Evolutionary conservation across 129 eudicot species (phyloP).

Genomic region (Chrysanthemum seticuspe): DNA sequence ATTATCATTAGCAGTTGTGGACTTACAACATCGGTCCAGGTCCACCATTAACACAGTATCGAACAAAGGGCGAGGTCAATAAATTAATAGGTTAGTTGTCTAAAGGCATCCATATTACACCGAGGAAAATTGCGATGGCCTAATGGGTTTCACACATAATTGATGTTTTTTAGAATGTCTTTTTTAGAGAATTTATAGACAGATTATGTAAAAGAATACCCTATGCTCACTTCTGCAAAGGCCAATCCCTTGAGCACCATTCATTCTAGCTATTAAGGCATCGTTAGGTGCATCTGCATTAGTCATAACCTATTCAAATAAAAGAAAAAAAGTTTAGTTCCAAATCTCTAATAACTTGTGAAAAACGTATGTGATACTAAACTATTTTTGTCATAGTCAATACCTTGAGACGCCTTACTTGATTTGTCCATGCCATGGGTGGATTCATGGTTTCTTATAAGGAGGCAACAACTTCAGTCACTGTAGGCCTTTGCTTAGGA

Average conservation of each 20-base stretch:
- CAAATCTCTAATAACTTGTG: background rate
- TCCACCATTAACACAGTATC: too few relatives aligned
- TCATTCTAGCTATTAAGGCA: conserved; percentile 81
- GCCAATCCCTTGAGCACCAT: conserved; percentile 99
- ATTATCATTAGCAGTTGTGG: too few relatives aligned
- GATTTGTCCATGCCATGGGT: conserved; percentile 89
- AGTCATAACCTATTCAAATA: too few relatives aligned
- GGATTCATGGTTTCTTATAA: conserved; percentile 45
- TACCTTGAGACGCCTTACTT: conserved; percentile 78
- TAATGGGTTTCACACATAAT: too few relatives aligned
- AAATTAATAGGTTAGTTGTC: too few relatives aligned
- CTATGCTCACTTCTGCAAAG: conserved; percentile 97
- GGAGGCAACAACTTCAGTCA: conserved; percentile 52
- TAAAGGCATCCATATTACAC: too few relatives aligned
- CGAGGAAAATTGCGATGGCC: too few relatives aligned
- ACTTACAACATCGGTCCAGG: too few relatives aligned
- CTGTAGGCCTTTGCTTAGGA: conserved; percentile 54
- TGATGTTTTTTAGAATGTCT: too few relatives aligned
- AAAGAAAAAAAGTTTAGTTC: too few relatives aligned
- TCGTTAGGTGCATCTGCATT: conserved; percentile 98
- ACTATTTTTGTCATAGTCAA: background rate
- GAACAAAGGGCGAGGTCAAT: too few relatives aligned
- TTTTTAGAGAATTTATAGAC: too few relatives aligned
- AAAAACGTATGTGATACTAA: background rate
- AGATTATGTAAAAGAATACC: conserved; percentile 55